Conservation (phyloP, 768 basidiomycete species). For the Strobilomyces dryophilus region DNA sequence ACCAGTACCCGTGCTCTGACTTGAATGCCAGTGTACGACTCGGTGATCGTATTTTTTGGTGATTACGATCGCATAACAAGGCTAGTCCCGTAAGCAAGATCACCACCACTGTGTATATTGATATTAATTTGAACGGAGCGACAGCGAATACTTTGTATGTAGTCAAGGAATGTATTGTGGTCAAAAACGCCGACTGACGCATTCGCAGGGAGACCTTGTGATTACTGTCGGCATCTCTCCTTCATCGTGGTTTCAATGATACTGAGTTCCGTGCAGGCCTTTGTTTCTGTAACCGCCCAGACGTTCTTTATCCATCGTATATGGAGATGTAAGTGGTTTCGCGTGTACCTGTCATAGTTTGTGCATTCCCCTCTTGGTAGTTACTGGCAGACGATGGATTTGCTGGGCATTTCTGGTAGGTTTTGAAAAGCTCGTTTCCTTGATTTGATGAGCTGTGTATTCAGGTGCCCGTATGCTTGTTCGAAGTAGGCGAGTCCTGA, state of each 20-base stretch:
- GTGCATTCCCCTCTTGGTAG: not conserved
- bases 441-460: not conserved
- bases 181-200: not conserved
- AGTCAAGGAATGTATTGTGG: not conserved
- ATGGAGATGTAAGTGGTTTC: constrained; percentile 5
- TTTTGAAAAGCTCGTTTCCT: not conserved
- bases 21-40: constrained; percentile 1
- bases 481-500: constrained; percentile 2
- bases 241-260: not conserved
- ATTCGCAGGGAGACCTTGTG: constrained; percentile 2
- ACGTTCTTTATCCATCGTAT: constrained; percentile 9
- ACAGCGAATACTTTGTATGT: constrained; percentile 7
- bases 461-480: constrained; percentile 1
- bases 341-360: not conserved
- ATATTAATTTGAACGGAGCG: not conserved
- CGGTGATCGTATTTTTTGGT: not conserved
- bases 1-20: not conserved
- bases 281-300: not conserved
- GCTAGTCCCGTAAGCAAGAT: not conserved
- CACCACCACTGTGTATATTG: no score
- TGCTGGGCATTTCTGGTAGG: not conserved
- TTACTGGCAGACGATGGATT: not conserved
- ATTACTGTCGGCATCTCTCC: not conserved
- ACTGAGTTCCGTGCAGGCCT: not conserved
- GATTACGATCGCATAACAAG: not conserved